A percentile compares a stretch with the other conserved stretches of the same genome.
Evolutionary conservation across 805 yeast genomes (phyloP).

Genomic region (Wickerhamomyces canadensis): DNA sequence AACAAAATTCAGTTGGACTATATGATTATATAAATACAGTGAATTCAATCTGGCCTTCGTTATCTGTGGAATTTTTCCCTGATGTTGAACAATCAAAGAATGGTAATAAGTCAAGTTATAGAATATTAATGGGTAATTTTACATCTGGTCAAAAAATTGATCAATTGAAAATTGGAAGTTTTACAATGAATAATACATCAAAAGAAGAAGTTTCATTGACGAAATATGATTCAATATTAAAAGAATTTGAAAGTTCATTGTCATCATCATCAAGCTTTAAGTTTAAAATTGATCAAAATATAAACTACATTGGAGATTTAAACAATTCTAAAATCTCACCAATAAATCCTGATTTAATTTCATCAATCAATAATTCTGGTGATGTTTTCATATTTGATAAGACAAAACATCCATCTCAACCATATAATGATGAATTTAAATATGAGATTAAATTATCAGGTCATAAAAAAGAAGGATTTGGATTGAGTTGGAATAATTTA

Average conservation of each 20-base stretch:
- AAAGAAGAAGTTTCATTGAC: constrained; percentile 20
- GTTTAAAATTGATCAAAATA: constrained; percentile 45
- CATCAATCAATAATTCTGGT: constrained; percentile 66
- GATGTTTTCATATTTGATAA: constrained; percentile 66
- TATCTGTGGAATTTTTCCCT: constrained; percentile 67
- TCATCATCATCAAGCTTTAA: constrained; percentile 27
- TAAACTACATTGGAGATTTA: constrained; percentile 67
- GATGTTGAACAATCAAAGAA: constrained; percentile 25
- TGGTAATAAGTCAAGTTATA: constrained; percentile 26
- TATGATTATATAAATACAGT: constrained; percentile 71
- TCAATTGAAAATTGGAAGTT: constrained; percentile 33
- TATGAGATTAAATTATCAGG: constrained; percentile 48
- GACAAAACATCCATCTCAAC: constrained; percentile 66
- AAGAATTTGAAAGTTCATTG: constrained; percentile 28
- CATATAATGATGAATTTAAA: constrained; percentile 30
- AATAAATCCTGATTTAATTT: constrained; percentile 78
- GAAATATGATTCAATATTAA: constrained; percentile 31
- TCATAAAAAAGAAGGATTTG: constrained; percentile 54
- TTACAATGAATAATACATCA: constrained; percentile 21
- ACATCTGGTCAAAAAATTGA: constrained; percentile 57
- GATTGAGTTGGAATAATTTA: constrained; percentile 68
- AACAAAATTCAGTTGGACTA: constrained; percentile 70
- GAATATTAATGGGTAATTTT: constrained; percentile 57
- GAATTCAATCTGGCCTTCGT: constrained; percentile 64
- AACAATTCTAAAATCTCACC: constrained; percentile 74